phyloP scores from a whole-genome alignment of 495 filamentous ascomycete species.

The Neurospora sp. region DNA sequence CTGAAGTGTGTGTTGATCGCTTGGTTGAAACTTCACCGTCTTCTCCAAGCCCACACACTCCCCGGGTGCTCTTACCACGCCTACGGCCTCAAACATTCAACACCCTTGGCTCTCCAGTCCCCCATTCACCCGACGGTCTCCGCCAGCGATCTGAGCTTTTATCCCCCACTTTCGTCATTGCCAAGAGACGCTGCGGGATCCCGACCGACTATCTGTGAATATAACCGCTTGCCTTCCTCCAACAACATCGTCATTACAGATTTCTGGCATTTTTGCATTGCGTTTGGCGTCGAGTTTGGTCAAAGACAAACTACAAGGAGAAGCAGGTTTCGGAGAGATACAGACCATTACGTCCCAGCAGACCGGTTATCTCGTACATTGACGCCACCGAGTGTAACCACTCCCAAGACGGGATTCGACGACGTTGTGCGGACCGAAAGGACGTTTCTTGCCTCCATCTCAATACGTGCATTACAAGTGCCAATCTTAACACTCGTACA shows the following conservation, averaged over 20 bases:
- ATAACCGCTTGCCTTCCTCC: background rate
- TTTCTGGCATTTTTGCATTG: background rate
- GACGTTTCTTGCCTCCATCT: background rate
- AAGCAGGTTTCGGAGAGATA: background rate
- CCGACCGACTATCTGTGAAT: background rate
- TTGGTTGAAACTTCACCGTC: background rate
- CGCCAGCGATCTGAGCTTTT: background rate
- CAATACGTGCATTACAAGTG: background rate
- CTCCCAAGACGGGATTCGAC: background rate
- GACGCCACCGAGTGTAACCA: background rate
- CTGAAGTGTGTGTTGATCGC: background rate
- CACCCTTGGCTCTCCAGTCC: background rate
- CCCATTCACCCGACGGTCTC: background rate
- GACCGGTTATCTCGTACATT: background rate
- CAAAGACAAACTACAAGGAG: background rate
- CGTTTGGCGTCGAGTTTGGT: background rate
- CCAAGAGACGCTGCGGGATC: background rate
- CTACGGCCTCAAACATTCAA: background rate
- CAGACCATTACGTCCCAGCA: background rate
- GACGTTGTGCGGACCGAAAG: background rate
- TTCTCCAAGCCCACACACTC: background rate
- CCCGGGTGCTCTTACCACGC: background rate
- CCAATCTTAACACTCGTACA: background rate
- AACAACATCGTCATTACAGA: background rate
- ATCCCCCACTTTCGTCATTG: background rate